These are phyloP conservation scores for Suhomyces faveliae DNA, from an alignment of 805 yeast genomes.

Conservation along the genomic window DNA sequence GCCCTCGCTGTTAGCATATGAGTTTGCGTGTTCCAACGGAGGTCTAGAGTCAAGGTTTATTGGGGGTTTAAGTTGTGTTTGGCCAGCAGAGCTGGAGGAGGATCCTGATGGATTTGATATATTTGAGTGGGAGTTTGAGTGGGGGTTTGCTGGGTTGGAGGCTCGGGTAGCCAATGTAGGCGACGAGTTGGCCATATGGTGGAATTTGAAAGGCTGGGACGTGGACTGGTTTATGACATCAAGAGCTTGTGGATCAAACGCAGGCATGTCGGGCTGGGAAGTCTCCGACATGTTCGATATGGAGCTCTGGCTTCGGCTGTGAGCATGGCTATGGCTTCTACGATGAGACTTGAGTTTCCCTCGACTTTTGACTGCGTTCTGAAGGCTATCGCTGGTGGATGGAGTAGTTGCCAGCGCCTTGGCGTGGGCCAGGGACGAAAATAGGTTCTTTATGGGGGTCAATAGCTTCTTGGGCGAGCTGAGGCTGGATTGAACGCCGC, in stretches of 20 bases:
- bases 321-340: slow-evolving; percentile 8
- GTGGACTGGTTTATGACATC: slow-evolving; percentile 1
- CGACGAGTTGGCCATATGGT: neutral
- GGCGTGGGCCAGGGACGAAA: slow-evolving; percentile 16
- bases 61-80: slow-evolving; percentile 7
- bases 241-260: neutral
- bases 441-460: slow-evolving; percentile 27
- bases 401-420: slow-evolving; percentile 11
- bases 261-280: neutral
- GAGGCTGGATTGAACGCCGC: neutral
- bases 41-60: slow-evolving; percentile 4
- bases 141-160: neutral
- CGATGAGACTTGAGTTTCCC: neutral
- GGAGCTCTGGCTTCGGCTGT: slow-evolving; percentile 11
- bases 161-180: slow-evolving; percentile 1
- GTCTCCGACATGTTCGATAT: slow-evolving; percentile 2
- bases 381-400: slow-evolving; percentile 5
- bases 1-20: neutral
- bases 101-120: slow-evolving; percentile 1
- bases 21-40: too few relatives aligned
- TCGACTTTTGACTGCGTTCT: slow-evolving; percentile 1
- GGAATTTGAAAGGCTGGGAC: neutral
- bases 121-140: slow-evolving; percentile 7
- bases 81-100: neutral
- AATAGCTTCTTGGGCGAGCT: slow-evolving; percentile 27